Conservation (phyloP, 1,284 basidiomycete genomes). For the Ceratorhiza oryzae-sativae region DNA sequence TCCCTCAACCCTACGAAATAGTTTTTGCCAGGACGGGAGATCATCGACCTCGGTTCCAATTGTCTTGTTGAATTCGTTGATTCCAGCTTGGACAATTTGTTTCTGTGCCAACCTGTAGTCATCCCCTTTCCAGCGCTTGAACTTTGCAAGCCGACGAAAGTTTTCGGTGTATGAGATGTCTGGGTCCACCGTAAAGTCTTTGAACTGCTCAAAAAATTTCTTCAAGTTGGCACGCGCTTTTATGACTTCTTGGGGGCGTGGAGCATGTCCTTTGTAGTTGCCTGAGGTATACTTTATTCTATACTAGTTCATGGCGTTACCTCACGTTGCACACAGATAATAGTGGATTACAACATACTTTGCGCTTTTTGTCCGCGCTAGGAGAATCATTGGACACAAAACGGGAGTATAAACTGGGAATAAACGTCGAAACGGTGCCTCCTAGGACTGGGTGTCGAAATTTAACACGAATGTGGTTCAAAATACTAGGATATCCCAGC, state of each 20-base stretch:
- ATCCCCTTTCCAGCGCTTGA: not conserved
- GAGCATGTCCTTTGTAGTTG: not conserved
- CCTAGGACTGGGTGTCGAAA: too few species aligned
- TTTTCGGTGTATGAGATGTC: slow-evolving; percentile 1
- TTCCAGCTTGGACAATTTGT: slow-evolving; percentile 11
- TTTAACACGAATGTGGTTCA: too few species aligned
- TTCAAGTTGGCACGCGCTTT: not conserved
- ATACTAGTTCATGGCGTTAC: too few species aligned
- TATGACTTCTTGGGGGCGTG: not conserved
- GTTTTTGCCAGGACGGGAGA: not conserved
- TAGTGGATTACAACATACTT: too few species aligned
- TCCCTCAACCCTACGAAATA: not conserved
- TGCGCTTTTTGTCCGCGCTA: too few species aligned
- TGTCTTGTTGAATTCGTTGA: slow-evolving; percentile 13
- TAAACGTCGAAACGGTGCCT: too few species aligned
- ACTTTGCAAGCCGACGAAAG: slow-evolving; percentile 4
- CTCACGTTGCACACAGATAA: too few species aligned
- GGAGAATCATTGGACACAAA: too few species aligned
- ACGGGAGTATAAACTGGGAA: too few species aligned
- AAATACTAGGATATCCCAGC: too few species aligned
- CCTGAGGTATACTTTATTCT: too few species aligned
- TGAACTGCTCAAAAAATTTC: slow-evolving; percentile 7
- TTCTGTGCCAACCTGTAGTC: slow-evolving; percentile 2
- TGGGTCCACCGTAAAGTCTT: slow-evolving; percentile 1
- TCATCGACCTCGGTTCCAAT: too few species aligned